Conservation (phyloP, 73 alveolate species). For the Tetrahymena thermophila region DNA sequence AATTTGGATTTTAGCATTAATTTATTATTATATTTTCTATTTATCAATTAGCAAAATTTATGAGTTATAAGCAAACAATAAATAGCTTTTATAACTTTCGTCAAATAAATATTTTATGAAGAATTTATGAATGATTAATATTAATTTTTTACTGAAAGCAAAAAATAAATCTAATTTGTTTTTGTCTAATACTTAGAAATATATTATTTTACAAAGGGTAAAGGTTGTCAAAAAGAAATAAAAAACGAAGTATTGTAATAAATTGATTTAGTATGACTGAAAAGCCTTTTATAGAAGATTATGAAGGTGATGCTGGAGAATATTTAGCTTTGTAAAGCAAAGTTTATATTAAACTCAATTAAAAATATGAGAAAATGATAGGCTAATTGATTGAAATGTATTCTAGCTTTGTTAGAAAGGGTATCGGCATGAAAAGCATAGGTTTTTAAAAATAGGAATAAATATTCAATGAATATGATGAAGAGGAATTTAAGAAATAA, state of each 20-base stretch:
- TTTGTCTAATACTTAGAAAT: not conserved
- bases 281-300: not conserved
- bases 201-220: no score
- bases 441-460: not conserved
- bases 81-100: not conserved
- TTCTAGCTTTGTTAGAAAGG: not conserved
- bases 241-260: not conserved
- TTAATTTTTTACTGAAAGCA: not conserved
- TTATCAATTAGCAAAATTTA: not conserved
- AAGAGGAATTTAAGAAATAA: not conserved
- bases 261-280: not conserved
- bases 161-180: not conserved
- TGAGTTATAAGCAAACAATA: not conserved
- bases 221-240: not conserved
- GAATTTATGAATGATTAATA: not conserved
- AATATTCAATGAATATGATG: not conserved
- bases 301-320: not conserved
- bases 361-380: not conserved
- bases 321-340: not conserved
- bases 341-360: not conserved
- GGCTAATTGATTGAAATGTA: not conserved
- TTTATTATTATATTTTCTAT: no score
- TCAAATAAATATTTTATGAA: no score
- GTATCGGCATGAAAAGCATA: not conserved
- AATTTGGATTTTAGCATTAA: no score